These are phyloP conservation scores for Sporothrix pseudoabietina DNA, from an alignment of 2,329 filamentous ascomycete genomes.

Conservation along the genomic window DNA sequence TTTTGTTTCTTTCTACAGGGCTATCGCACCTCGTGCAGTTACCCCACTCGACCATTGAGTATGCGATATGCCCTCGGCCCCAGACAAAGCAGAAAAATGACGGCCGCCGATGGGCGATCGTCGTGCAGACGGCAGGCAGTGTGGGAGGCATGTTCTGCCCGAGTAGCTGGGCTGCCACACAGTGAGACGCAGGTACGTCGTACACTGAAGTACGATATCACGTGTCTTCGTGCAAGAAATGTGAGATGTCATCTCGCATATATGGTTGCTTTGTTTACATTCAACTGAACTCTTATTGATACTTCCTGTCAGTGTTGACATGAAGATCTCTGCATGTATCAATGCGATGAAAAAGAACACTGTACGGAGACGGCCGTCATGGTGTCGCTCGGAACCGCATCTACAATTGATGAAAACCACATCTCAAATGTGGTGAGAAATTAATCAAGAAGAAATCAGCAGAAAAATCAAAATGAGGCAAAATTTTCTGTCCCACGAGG, in stretches of 20 bases:
- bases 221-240: neutral
- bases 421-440: neutral
- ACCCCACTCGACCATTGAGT: neutral
- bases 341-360: neutral
- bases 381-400: neutral
- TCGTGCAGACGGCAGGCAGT: constrained; percentile 4
- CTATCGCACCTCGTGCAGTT: neutral
- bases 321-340: too few relatives aligned
- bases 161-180: neutral
- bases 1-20: neutral
- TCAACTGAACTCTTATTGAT: too few relatives aligned
- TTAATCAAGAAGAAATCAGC: neutral
- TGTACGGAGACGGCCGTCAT: neutral
- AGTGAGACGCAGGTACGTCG: neutral
- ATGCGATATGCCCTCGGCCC: neutral
- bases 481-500: neutral
- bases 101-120: constrained; percentile 8
- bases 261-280: neutral
- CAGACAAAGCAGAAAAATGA: neutral
- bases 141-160: too few relatives aligned
- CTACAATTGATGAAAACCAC: neutral
- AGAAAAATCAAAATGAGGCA: neutral
- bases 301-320: too few relatives aligned
- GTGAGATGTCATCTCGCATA: neutral
- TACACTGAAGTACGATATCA: neutral